These are phyloP conservation scores for Ustilago tritici DNA, from an alignment of 1,284 basidiomycete genomes.

Conservation along the genomic window DNA sequence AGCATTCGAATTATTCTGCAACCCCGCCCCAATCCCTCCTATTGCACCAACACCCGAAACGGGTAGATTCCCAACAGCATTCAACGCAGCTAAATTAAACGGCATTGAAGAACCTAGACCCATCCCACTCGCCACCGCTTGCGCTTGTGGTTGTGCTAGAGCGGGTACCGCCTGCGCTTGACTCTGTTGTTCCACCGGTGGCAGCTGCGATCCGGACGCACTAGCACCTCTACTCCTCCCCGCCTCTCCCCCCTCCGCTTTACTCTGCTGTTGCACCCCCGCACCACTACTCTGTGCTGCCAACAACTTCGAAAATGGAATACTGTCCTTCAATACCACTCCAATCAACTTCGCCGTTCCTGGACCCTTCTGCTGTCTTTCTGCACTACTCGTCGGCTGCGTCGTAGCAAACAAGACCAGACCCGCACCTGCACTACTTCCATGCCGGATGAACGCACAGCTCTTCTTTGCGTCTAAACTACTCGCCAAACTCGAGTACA, in stretches of 20 bases:
- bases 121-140: constrained; percentile 22
- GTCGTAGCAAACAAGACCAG: constrained; percentile 53
- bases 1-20: neutral
- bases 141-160: neutral
- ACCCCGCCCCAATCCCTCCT: constrained; percentile 6
- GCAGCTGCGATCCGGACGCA: constrained; percentile 7
- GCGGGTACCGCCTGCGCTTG: neutral
- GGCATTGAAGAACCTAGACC: constrained; percentile 50
- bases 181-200: neutral
- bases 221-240: constrained; percentile 12
- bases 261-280: constrained; percentile 11
- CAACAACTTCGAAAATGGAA: constrained; percentile 51
- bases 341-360: constrained; percentile 48
- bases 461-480: constrained; percentile 59
- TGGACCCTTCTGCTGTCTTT: constrained; percentile 16
- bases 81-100: constrained; percentile 38
- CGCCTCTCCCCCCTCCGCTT: neutral
- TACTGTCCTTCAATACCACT: constrained; percentile 52
- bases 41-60: constrained; percentile 21
- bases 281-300: constrained; percentile 20
- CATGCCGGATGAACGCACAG: constrained; percentile 58
- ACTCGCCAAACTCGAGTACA: constrained; percentile 54
- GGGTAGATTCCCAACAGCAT: constrained; percentile 35
- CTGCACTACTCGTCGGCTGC: constrained; percentile 43
- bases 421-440: constrained; percentile 43